These are phyloP conservation scores for Fusarium setosum DNA, from an alignment of 2,329 filamentous ascomycete genomes.

Conservation along the genomic window DNA sequence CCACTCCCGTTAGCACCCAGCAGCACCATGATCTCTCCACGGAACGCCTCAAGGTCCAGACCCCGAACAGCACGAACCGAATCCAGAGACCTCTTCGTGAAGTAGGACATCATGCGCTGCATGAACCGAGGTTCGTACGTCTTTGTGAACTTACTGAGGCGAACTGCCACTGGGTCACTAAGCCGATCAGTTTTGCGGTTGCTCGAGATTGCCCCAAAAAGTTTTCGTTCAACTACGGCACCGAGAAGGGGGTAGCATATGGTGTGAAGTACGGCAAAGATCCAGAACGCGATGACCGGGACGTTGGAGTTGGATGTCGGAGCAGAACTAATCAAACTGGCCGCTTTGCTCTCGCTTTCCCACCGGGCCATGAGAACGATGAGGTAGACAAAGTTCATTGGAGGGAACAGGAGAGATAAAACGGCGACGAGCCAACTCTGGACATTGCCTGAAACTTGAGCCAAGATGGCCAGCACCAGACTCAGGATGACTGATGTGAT, in stretches of 20 bases:
- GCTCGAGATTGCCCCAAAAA: background rate
- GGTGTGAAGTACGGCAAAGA: background rate
- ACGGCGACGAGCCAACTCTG: background rate
- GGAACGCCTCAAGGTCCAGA: conserved; percentile 73
- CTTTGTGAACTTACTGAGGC: conserved; percentile 59
- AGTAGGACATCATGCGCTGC: background rate
- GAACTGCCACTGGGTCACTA: background rate
- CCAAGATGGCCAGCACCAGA: conserved; percentile 78
- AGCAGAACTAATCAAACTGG: background rate
- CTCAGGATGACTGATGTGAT: conserved; percentile 77
- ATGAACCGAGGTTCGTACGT: conserved; percentile 66
- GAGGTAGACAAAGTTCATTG: conserved; percentile 4
- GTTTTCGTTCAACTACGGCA: background rate
- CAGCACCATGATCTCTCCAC: conserved; percentile 82
- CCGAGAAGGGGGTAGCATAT: background rate
- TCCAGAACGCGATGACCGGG: background rate
- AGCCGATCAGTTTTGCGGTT: background rate
- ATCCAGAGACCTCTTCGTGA: background rate
- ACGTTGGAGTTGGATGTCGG: background rate
- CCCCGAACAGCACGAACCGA: conserved; percentile 79
- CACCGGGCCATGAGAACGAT: background rate
- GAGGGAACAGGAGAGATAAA: conserved; percentile 1
- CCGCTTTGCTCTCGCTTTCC: background rate
- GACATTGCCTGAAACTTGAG: conserved; percentile 60
- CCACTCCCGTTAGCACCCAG: conserved; percentile 86